phyloP scores from a whole-genome alignment of 2,329 filamentous ascomycete genomes.

The Sclerotiophoma versabilis region DNA sequence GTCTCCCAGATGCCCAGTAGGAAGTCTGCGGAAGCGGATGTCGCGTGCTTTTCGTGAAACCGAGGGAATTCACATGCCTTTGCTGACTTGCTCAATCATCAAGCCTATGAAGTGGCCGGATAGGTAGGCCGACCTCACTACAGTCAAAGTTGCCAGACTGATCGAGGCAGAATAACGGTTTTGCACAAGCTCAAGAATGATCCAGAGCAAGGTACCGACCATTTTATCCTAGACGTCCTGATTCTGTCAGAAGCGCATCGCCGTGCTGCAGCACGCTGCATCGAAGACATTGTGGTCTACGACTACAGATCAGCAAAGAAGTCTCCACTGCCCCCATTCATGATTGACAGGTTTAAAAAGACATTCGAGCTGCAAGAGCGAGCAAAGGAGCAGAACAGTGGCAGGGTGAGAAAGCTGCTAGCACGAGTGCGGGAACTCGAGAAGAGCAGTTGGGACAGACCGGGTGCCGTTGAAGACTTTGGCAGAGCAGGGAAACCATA shows the following conservation, averaged over 20 bases:
- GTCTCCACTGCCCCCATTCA: slow-evolving; percentile 64
- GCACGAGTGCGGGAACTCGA: slow-evolving; percentile 66
- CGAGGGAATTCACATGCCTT: neutral
- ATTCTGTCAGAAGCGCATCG: slow-evolving; percentile 79
- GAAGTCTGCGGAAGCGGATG: slow-evolving; percentile 1
- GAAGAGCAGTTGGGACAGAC: slow-evolving; percentile 74
- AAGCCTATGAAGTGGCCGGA: slow-evolving; percentile 82
- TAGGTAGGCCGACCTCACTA: slow-evolving; percentile 38
- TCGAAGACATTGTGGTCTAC: slow-evolving; percentile 82
- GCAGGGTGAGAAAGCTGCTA: slow-evolving; percentile 61
- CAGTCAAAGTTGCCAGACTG: neutral
- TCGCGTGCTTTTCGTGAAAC: slow-evolving; percentile 8
- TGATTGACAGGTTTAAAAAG: slow-evolving; percentile 65
- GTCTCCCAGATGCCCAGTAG: slow-evolving; percentile 42
- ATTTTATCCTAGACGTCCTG: slow-evolving; percentile 67
- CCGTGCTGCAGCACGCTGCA: slow-evolving; percentile 74
- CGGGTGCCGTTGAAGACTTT: slow-evolving; percentile 74
- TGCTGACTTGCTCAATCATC: slow-evolving; percentile 13
- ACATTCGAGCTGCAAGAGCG: slow-evolving; percentile 69
- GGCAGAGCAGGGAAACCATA: slow-evolving; percentile 36
- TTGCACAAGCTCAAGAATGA: slow-evolving; percentile 75
- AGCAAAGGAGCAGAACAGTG: slow-evolving; percentile 61
- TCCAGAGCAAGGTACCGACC: slow-evolving; percentile 59
- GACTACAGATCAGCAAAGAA: slow-evolving; percentile 70
- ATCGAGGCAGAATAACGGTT: slow-evolving; percentile 67